phyloP scores from a whole-genome alignment of 306 rosid species.

The Rubus idaeus region DNA sequence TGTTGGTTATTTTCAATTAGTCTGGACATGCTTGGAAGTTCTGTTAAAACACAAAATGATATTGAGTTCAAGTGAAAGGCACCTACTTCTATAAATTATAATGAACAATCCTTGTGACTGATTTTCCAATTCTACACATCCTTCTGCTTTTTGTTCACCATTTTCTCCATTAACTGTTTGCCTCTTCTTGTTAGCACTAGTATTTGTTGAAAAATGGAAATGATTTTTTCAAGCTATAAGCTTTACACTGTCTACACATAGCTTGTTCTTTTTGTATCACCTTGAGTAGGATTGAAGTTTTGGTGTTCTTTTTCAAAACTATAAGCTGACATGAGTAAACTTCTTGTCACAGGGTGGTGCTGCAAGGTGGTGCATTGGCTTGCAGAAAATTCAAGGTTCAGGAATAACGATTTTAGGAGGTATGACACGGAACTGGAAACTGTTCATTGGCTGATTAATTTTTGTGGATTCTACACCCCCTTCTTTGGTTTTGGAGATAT shows the following conservation, averaged over 20 bases:
- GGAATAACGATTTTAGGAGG: constrained; percentile 92
- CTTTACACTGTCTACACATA: background rate
- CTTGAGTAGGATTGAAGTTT: constrained; percentile 7
- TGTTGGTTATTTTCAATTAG: constrained; percentile 4
- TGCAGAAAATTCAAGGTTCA: constrained; percentile 82
- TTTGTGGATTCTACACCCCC: background rate
- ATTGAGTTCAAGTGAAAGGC: constrained; percentile 23
- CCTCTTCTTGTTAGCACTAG: background rate
- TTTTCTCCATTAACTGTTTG: background rate
- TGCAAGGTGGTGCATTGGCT: constrained; percentile 90
- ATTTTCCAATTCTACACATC: background rate
- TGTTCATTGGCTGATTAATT: constrained; percentile 1
- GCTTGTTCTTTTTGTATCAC: constrained; percentile 1
- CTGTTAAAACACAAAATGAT: constrained; percentile 11
- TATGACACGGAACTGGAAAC: constrained; percentile 29
- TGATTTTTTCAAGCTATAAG: background rate
- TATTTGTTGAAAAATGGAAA: background rate
- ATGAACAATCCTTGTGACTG: constrained; percentile 14
- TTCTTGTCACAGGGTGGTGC: constrained; percentile 54
- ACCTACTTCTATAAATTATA: background rate
- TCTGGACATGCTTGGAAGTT: constrained; percentile 8
- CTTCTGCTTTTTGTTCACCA: background rate
- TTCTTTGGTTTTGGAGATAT: background rate
- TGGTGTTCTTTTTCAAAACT: background rate
- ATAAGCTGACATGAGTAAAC: constrained; percentile 20